Percentiles rank a stretch among this genome's conserved stretches.
Evolutionary conservation across 1,139 yeast species (phyloP).

Genomic region (Candida glucosophila): DNA sequence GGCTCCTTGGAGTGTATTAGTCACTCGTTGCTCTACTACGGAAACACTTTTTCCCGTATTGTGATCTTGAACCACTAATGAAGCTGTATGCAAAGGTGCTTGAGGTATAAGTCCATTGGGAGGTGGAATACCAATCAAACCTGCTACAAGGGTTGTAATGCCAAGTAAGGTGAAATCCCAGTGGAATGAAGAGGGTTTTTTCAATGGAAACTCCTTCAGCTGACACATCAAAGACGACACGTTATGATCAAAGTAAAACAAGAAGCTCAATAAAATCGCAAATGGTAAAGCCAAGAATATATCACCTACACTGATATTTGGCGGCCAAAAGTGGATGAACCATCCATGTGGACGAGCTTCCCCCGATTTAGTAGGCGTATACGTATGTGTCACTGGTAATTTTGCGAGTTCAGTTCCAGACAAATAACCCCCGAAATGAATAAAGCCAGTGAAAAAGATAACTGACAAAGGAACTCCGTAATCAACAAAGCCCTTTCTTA

Average conservation of each 20-base stretch:
- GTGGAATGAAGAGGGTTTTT: conserved; percentile 84
- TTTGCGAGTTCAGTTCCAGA: conserved; percentile 40
- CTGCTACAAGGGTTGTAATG: conserved; percentile 77
- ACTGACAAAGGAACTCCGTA: conserved; percentile 81
- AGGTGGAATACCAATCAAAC: conserved; percentile 84
- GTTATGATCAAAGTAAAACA: conserved; percentile 92
- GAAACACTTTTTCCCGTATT: conserved; percentile 33
- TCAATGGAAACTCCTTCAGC: conserved; percentile 68
- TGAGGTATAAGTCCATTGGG: conserved; percentile 97
- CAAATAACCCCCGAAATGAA: conserved; percentile 79
- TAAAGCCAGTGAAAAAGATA: conserved; percentile 84
- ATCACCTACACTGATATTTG: conserved; percentile 54
- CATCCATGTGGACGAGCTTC: conserved; percentile 45
- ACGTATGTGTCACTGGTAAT: conserved; percentile 67
- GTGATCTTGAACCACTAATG: conserved; percentile 55
- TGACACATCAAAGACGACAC: conserved; percentile 92
- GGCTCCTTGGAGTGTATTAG: conserved; percentile 78
- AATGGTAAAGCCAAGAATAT: conserved; percentile 88
- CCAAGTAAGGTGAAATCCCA: conserved; percentile 88
- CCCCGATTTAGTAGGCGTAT: conserved; percentile 54
- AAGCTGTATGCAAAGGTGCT: conserved; percentile 86
- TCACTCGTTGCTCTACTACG: conserved; percentile 84
- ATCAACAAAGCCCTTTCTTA: conserved; percentile 70
- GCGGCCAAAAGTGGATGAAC: conserved; percentile 74
- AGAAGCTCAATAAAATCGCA: conserved; percentile 71